Conservation (phyloP, 2,329 filamentous ascomycete species). For the Microcera coccophila region DNA sequence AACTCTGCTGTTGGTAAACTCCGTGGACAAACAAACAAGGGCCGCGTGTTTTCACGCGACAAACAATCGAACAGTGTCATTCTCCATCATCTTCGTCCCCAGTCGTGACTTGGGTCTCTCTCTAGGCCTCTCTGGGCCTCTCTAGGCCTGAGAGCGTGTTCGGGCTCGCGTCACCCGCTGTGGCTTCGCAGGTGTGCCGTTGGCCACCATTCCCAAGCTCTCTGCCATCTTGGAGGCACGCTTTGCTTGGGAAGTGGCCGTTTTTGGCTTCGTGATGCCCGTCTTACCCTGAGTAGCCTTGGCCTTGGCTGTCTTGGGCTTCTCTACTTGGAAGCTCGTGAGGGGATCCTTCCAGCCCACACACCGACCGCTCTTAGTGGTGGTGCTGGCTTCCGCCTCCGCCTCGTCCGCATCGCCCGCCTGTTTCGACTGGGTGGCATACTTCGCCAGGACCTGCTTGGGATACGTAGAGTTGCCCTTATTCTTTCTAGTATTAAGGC, state of each 20-base stretch:
- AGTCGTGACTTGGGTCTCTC: background rate
- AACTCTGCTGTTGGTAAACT: conserved; percentile 4
- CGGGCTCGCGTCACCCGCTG: conserved; percentile 30
- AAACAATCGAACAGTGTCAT: background rate
- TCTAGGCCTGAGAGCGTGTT: conserved; percentile 24
- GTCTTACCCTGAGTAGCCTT: conserved; percentile 23
- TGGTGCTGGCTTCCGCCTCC: conserved; percentile 9
- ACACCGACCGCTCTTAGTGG: conserved; percentile 23
- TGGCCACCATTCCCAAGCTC: conserved; percentile 32
- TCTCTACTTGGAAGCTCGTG: conserved; percentile 24
- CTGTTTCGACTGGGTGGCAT: conserved; percentile 21
- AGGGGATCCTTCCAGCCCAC: conserved; percentile 36
- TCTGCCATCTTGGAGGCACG: conserved; percentile 28
- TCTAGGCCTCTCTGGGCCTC: background rate
- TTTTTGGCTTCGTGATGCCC: conserved; percentile 30
- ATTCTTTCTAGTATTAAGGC: conserved; percentile 34
- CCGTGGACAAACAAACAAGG: conserved; percentile 6
- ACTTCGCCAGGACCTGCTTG: conserved; percentile 32
- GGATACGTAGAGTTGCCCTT: conserved; percentile 35
- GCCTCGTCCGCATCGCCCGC: conserved; percentile 19
- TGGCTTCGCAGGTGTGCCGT: conserved; percentile 34
- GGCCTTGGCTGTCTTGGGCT: conserved; percentile 22
- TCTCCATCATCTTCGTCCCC: background rate
- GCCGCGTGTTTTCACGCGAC: no score
- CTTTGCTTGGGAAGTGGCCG: conserved; percentile 21